Conservation (phyloP, 495 filamentous ascomycete species). For the Neurospora sp. region DNA sequence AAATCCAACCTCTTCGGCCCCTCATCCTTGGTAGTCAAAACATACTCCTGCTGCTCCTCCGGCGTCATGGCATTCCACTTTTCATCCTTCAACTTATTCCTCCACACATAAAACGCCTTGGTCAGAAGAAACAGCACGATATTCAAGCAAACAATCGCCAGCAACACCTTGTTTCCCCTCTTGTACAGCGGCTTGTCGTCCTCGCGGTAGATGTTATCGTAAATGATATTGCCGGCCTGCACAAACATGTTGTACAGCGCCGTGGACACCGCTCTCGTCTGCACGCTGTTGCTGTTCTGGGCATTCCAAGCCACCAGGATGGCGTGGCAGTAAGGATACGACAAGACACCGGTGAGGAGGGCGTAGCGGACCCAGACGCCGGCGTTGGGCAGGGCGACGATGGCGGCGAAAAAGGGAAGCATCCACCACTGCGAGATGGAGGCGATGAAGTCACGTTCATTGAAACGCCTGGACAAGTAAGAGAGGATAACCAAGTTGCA, state of each 20-base stretch:
- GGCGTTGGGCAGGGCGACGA: slow-evolving; percentile 32
- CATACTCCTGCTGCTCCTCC: slow-evolving; percentile 27
- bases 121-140: slow-evolving; percentile 23
- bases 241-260: slow-evolving; percentile 40
- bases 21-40: slow-evolving; percentile 18
- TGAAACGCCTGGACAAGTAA: slow-evolving; percentile 43
- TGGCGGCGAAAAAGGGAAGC: slow-evolving; percentile 42
- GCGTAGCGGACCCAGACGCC: slow-evolving; percentile 44
- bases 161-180: slow-evolving; percentile 39
- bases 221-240: slow-evolving; percentile 40
- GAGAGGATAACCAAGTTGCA: slow-evolving; percentile 36
- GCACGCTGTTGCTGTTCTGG: slow-evolving; percentile 50
- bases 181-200: slow-evolving; percentile 45
- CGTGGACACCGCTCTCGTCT: slow-evolving; percentile 49
- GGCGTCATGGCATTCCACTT: slow-evolving; percentile 29
- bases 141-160: slow-evolving; percentile 35
- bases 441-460: slow-evolving; percentile 43
- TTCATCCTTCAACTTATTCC: slow-evolving; percentile 23
- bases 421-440: slow-evolving; percentile 46
- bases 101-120: slow-evolving; percentile 32
- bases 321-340: slow-evolving; percentile 52
- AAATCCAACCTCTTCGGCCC: slow-evolving; percentile 22
- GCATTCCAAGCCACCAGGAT: slow-evolving; percentile 52
- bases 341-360: slow-evolving; percentile 42
- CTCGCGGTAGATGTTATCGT: slow-evolving; percentile 44